Evolutionary conservation across 495 filamentous ascomycete genomes (phyloP), one percentile per base, ranked within the genome.

Genomic region (Staphylotrichum longicolle): DNA sequence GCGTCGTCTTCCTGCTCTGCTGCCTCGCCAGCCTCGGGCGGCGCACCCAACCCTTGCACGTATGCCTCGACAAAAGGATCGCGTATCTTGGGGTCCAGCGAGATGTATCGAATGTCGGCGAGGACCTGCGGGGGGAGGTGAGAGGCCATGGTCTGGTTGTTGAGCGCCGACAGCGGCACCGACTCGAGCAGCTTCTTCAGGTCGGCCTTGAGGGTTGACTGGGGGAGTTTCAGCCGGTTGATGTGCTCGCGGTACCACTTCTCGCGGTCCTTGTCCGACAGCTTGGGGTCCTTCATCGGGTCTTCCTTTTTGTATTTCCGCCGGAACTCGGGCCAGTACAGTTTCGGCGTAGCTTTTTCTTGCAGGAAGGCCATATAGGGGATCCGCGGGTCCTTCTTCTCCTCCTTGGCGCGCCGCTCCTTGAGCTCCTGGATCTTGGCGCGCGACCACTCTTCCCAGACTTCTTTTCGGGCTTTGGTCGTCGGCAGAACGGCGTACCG

Each of bases 251-350:
- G 86, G 70, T 96, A 98, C 73, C 84, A 82, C 72, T 90, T 95
- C 70, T 98, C 94, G 3, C 91, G 83, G 61, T 97, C 92, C 68
- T 92, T 95, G 69, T 98, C 95, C 1, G 76, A 74, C 34, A 97
- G 69, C 49, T 87, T 83, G 7, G 83, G 70, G 63, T 93, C 87
- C 52, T 84, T 86, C 93, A 98, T 95, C 55, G 85, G 85, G 0
- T 82, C 70, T 58, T 93, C 91, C 62, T 88, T 91, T 61, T 87
- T 88, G 66, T 86, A 94, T 68, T 96, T 98, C 37, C 93, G 82
- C 63, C 90, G 90, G 72, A 98, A 98, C 70, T 98, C 94, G 0
- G 90, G 86, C 94, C 94, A 98, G 74, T 95, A 98, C 10, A 98
- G 77, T 75, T 96, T 97, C 2, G 89, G 87, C 0, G 87, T 93